phyloP scores from a whole-genome alignment of 2,329 filamentous ascomycete species.

The Daldinia eschscholtzii region DNA sequence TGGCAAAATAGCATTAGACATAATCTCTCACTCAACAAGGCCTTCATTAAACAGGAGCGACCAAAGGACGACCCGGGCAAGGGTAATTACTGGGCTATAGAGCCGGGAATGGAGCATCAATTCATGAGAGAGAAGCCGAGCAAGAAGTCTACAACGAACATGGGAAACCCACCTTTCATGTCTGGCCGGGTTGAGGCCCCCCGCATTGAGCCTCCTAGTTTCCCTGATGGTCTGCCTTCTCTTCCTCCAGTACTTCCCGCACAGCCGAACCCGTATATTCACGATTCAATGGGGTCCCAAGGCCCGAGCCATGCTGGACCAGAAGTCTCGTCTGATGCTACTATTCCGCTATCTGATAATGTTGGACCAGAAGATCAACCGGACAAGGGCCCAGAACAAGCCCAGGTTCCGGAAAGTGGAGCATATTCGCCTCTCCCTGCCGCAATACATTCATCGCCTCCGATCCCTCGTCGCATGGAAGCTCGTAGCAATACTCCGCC shows the following conservation, averaged over 20 bases:
- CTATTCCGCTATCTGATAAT: constrained; percentile 78
- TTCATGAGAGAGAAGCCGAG: constrained; percentile 89
- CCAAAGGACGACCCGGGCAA: constrained; percentile 98
- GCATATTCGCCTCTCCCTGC: constrained; percentile 77
- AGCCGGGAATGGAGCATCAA: constrained; percentile 86
- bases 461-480: constrained; percentile 72
- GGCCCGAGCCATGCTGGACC: constrained; percentile 54
- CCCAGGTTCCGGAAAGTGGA: constrained; percentile 61
- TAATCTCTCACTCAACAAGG: constrained; percentile 96
- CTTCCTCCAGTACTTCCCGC: constrained; percentile 58
- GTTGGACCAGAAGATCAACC: constrained; percentile 65
- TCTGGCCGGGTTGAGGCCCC: constrained; percentile 67
- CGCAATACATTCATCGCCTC: constrained; percentile 90
- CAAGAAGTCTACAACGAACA: constrained; percentile 68
- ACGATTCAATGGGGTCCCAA: constrained; percentile 57
- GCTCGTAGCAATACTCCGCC: constrained; percentile 81
- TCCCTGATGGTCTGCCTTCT: constrained; percentile 60
- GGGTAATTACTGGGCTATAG: constrained; percentile 96
- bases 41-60: constrained; percentile 93
- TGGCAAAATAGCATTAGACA: constrained; percentile 99
- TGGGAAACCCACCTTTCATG: constrained; percentile 71
- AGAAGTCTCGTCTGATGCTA: constrained; percentile 82
- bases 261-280: constrained; percentile 51
- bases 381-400: constrained; percentile 60
- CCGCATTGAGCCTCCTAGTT: constrained; percentile 54